Percentiles rank a stretch among this genome's conserved stretches.
These are phyloP conservation scores for Colletotrichum sp. DNA, from an alignment of 2,329 filamentous ascomycete species.

Conservation along the genomic window DNA sequence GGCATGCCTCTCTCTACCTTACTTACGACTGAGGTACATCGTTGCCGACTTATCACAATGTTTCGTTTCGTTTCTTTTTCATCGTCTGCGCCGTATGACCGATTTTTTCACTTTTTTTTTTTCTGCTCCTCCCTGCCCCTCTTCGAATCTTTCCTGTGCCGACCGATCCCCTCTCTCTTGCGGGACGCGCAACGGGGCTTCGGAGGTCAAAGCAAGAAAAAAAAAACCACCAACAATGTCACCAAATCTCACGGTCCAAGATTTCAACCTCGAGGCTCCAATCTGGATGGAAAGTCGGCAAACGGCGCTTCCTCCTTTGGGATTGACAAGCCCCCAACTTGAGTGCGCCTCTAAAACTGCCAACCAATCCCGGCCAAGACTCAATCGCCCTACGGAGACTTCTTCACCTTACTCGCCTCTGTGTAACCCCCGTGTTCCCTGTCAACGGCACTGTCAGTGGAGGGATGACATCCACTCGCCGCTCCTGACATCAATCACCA, in stretches of 20 bases:
- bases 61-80: conserved; percentile 17
- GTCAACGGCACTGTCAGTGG: conserved; percentile 6
- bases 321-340: neutral
- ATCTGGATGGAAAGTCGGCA: neutral
- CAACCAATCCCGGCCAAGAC: neutral
- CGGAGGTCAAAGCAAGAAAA: conserved; percentile 2
- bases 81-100: neutral
- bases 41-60: neutral
- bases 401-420: neutral
- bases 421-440: neutral
- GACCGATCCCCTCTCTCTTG: neutral
- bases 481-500: conserved; percentile 10
- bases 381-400: neutral
- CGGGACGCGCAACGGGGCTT: neutral
- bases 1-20: neutral
- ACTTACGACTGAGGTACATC: neutral
- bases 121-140: neutral
- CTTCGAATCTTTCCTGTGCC: neutral
- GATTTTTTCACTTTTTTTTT: neutral
- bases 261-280: neutral
- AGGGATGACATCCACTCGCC: conserved; percentile 3
- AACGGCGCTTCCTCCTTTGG: neutral
- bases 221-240: neutral
- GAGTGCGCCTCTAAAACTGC: neutral
- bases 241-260: neutral